Conservation (phyloP, 2,329 filamentous ascomycete genomes). For the Fusarium decemcellulare region DNA sequence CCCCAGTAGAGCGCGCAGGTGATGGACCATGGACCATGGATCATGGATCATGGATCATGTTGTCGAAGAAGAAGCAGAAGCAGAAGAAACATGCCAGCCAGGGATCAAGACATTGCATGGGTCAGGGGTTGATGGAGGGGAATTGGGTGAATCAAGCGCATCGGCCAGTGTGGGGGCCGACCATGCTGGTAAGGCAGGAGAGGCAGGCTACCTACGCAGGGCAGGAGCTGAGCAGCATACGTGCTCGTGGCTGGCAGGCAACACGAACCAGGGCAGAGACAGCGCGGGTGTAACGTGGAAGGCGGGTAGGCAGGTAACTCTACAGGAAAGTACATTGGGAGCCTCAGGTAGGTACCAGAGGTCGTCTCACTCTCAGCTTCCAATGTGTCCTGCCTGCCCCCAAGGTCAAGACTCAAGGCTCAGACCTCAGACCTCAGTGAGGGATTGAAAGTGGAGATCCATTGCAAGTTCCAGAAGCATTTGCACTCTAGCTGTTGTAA, state of each 20-base stretch:
- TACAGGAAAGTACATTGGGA: not conserved
- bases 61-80: conserved; percentile 12
- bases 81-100: conserved; percentile 28
- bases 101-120: conserved; percentile 17
- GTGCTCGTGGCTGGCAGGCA: not conserved
- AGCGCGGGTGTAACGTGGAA: too few species aligned
- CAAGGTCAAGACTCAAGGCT: not conserved
- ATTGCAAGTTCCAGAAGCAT: conserved; percentile 6
- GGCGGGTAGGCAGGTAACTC: not conserved
- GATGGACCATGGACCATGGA: conserved; percentile 12
- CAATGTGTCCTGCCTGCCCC: not conserved
- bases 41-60: not conserved
- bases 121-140: conserved; percentile 23
- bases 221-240: not conserved
- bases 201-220: not conserved
- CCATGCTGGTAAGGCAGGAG: not conserved
- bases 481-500: conserved; percentile 6
- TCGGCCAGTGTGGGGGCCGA: conserved; percentile 31
- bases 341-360: not conserved
- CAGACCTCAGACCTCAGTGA: not conserved
- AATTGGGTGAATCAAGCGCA: conserved; percentile 21
- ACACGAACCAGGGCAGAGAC: not conserved
- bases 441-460: not conserved
- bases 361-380: too few species aligned
- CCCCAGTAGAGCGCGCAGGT: conserved; percentile 20